phyloP scores from a whole-genome alignment of 257 asterid genomes.

The Nicotiana otophora region DNA sequence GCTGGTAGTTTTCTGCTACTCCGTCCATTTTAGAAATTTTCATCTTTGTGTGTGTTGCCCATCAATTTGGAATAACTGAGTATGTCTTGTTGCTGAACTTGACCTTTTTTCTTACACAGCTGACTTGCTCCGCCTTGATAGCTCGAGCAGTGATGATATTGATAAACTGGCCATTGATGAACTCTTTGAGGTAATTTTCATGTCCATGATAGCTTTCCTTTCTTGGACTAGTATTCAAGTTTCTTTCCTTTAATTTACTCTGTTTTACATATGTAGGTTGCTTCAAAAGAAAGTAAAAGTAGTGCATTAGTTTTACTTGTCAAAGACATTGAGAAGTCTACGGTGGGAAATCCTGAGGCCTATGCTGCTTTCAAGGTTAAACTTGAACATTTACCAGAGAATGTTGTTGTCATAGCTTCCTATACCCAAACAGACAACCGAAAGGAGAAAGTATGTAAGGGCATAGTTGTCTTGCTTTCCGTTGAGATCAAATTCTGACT shows the following conservation, averaged over 20 bases:
- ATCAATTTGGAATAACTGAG: background rate
- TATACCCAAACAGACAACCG: slow-evolving; percentile 79
- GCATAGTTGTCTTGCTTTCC: slow-evolving; percentile 2
- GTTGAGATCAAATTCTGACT: background rate
- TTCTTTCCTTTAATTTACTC: slow-evolving; percentile 1
- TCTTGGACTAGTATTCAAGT: slow-evolving; percentile 37
- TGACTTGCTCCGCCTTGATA: slow-evolving; percentile 69
- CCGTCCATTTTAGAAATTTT: background rate
- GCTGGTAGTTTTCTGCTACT: slow-evolving; percentile 44
- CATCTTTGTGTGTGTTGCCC: background rate
- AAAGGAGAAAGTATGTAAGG: slow-evolving; percentile 77
- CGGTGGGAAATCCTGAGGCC: slow-evolving; percentile 69
- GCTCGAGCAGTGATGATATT: slow-evolving; percentile 56
- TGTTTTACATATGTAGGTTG: slow-evolving; percentile 47
- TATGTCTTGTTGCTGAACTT: background rate
- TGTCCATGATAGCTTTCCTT: background rate
- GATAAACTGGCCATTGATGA: slow-evolving; percentile 72
- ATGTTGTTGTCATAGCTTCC: slow-evolving; percentile 72
- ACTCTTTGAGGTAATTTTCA: slow-evolving; percentile 66
- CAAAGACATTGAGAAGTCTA: slow-evolving; percentile 81
- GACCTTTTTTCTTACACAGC: slow-evolving; percentile 38
- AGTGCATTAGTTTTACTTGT: slow-evolving; percentile 60
- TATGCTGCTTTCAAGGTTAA: slow-evolving; percentile 58
- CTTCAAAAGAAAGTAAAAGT: slow-evolving; percentile 56
- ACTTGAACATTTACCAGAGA: slow-evolving; percentile 75